Conservation (phyloP, 2,329 filamentous ascomycete genomes). For the Stemphylium lycopersici region DNA sequence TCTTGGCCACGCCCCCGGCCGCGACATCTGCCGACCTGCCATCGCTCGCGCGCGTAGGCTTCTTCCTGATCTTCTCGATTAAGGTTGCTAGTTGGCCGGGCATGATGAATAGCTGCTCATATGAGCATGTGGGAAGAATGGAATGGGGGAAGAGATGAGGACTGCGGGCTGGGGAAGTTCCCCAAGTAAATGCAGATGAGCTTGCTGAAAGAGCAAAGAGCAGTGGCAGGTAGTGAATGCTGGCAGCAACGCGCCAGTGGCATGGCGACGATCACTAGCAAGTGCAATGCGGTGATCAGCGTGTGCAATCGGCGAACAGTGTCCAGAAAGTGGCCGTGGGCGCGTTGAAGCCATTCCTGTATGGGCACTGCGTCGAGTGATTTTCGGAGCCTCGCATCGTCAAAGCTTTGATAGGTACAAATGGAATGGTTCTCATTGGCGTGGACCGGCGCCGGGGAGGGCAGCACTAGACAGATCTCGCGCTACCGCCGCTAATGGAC, state of each 20-base stretch:
- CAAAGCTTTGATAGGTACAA: conserved; percentile 14
- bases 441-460: conserved; percentile 18
- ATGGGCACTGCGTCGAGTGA: conserved; percentile 1
- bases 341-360: conserved; percentile 10
- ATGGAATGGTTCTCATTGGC: conserved; percentile 21
- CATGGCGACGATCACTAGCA: conserved; percentile 19
- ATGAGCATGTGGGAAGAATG: conserved; percentile 1
- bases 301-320: conserved; percentile 19
- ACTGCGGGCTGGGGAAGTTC: conserved; percentile 1
- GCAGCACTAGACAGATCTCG: conserved; percentile 5
- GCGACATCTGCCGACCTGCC: conserved; percentile 48
- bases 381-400: conserved; percentile 11
- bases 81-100: conserved; percentile 50
- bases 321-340: conserved; percentile 8
- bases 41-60: conserved; percentile 56
- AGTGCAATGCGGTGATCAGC: conserved; percentile 22
- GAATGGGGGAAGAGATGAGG: not conserved
- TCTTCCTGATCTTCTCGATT: conserved; percentile 54
- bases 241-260: conserved; percentile 3
- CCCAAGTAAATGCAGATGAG: conserved; percentile 4
- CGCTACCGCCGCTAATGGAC: conserved; percentile 9
- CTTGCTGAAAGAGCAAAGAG: conserved; percentile 5
- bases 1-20: conserved; percentile 24
- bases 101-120: conserved; percentile 24
- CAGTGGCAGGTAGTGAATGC: conserved; percentile 9